These are phyloP conservation scores for Metarhizium album DNA, from an alignment of 2,329 filamentous ascomycete species.

Conservation along the genomic window DNA sequence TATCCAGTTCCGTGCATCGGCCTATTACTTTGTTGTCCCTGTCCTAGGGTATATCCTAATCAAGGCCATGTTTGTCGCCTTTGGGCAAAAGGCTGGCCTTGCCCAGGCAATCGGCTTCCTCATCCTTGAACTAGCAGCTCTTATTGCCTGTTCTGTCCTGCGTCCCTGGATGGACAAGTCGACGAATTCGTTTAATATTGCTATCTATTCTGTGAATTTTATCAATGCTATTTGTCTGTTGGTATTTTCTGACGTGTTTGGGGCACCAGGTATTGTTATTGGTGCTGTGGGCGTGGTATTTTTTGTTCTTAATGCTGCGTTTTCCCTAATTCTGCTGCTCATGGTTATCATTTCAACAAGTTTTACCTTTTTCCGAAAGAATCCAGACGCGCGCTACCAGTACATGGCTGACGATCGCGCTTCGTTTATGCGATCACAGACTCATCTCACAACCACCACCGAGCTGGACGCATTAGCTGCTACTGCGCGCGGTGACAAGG, in stretches of 20 bases:
- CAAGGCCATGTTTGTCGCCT: slow-evolving; percentile 80
- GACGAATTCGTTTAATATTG: slow-evolving; percentile 90
- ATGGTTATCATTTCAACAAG: slow-evolving; percentile 53
- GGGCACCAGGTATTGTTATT: slow-evolving; percentile 68
- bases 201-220: slow-evolving; percentile 81
- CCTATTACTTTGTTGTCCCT: slow-evolving; percentile 88
- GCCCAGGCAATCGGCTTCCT: slow-evolving; percentile 78
- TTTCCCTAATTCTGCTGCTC: slow-evolving; percentile 70
- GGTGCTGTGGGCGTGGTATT: slow-evolving; percentile 83
- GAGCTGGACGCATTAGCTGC: slow-evolving; percentile 83
- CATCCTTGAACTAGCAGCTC: slow-evolving; percentile 65
- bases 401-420: slow-evolving; percentile 91
- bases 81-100: slow-evolving; percentile 58
- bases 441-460: slow-evolving; percentile 62
- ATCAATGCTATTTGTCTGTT: slow-evolving; percentile 79
- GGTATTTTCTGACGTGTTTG: slow-evolving; percentile 77
- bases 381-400: slow-evolving; percentile 87
- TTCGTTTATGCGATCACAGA: slow-evolving; percentile 93
- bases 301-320: slow-evolving; percentile 76
- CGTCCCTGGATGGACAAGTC: slow-evolving; percentile 99
- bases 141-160: slow-evolving; percentile 68
- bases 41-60: slow-evolving; percentile 66
- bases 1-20: slow-evolving; percentile 87
- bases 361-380: slow-evolving; percentile 74
- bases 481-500: slow-evolving; percentile 68